phyloP scores from a whole-genome alignment of 164 flowering plant species.

The Houttuynia cordata region DNA sequence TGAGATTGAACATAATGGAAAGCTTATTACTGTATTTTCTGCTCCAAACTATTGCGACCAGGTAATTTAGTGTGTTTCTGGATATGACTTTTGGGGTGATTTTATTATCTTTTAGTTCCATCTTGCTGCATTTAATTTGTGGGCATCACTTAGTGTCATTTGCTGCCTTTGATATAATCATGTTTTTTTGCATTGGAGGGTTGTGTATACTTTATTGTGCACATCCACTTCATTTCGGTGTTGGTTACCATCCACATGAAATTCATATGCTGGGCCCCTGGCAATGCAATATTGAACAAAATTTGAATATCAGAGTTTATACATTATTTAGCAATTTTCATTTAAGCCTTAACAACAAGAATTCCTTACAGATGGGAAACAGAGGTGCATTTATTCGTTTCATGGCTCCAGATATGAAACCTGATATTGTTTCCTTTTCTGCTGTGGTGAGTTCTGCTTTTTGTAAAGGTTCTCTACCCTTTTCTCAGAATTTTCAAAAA shows the following conservation, averaged over 20 bases:
- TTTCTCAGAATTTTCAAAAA: too few species aligned
- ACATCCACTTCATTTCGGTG: too few species aligned
- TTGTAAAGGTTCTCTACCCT: not conserved
- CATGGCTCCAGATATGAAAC: conserved; percentile 84
- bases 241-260: too few species aligned
- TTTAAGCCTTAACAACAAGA: not conserved
- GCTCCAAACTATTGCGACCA: conserved; percentile 99
- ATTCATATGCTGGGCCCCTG: too few species aligned
- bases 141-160: too few species aligned
- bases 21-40: conserved; percentile 93
- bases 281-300: too few species aligned
- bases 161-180: too few species aligned
- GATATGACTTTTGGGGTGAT: too few species aligned
- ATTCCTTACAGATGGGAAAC: conserved; percentile 80
- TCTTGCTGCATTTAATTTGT: too few species aligned
- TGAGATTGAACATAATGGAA: conserved; percentile 93
- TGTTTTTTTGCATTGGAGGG: too few species aligned
- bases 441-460: conserved; percentile 64
- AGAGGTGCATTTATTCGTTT: conserved; percentile 93
- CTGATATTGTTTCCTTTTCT: conserved; percentile 75
- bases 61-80: too few species aligned
- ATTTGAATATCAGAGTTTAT: not conserved
- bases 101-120: not conserved
- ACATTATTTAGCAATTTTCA: not conserved
- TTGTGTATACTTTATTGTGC: too few species aligned